These are phyloP conservation scores for Pterula multifida DNA, from an alignment of 1,284 basidiomycete species.

Conservation along the genomic window DNA sequence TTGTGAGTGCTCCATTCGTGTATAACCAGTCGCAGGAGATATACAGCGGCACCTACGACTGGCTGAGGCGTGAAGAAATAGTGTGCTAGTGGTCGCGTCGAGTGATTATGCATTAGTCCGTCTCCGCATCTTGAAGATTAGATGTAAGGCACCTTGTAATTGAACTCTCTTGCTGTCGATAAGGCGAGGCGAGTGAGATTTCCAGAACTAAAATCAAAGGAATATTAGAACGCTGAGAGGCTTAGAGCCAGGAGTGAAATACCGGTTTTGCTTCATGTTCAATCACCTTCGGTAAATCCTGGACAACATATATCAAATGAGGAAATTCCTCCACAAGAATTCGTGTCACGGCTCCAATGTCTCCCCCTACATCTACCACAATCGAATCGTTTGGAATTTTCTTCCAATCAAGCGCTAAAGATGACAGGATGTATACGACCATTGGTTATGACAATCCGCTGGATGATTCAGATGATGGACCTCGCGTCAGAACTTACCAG, in stretches of 20 bases:
- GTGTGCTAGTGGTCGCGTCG: constrained; percentile 13
- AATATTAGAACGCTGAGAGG: neutral
- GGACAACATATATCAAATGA: neutral
- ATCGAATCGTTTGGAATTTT: neutral
- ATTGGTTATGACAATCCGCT: too few species aligned
- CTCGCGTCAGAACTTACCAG: neutral
- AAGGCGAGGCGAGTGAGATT: neutral
- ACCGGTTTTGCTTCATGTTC: neutral
- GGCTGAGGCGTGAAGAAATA: constrained; percentile 18
- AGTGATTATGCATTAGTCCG: neutral
- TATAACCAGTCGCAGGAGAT: constrained; percentile 14
- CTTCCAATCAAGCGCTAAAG: neutral
- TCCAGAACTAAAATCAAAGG: neutral
- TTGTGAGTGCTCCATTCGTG: constrained; percentile 8
- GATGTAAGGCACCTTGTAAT: neutral
- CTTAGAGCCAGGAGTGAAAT: neutral
- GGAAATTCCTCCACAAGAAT: neutral
- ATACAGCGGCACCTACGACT: constrained; percentile 13
- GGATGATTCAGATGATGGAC: neutral
- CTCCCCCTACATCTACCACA: neutral
- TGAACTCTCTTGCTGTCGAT: neutral
- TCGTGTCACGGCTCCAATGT: neutral
- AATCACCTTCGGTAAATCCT: constrained; percentile 1
- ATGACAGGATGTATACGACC: neutral
- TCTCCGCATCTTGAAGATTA: neutral